Base-by-base conservation (phyloP, 2,329 filamentous ascomycete genomes). In the Cryphonectria radicalis region DNA sequence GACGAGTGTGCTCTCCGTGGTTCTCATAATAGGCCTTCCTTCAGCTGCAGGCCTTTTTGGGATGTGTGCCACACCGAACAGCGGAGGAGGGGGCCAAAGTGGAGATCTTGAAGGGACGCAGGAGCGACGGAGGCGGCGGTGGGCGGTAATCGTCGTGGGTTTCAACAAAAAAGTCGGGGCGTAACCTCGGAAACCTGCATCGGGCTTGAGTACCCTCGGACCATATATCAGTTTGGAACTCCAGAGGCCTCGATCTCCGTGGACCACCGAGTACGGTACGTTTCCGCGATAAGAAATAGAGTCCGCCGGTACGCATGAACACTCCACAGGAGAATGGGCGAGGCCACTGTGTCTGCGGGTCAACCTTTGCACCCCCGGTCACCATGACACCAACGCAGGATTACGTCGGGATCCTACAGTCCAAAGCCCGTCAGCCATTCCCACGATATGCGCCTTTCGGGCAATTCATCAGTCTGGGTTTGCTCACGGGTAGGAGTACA, bases 301-400 rank as follows among this genome's bases (percentile, higher is more conserved):
- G 28, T 35, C 28, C 28, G 55, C 55, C 28, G 14, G 55, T 13
- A 35, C 28, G 55, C 55, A 59, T 59, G 14, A 35, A 35, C 25
- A 19, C 28, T 32, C 55, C 28, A 32, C 14, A 32, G 5, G 55
- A 59, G 55, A 22, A 32, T 28, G 55, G 55, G 28, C 53, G 28
- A 50, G 46, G 28, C 55, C 55, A 59, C 55, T 59, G 25, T 59
- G 6, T 59, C 53, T 57, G 25, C 53, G 53, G 53, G 25, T 57
- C 53, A 3, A 57, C n/a, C 4, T 57, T 11, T 6, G 13, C 53
- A 25, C 25, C 53, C 53, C n/a, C 53, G 11, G 55, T 32, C 28
- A 35, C 14, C 55, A 59, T 59, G 28, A 35, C 28, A 32, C 55
- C 28, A 28, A 32, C 14, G 4, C 55, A 32, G 11, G 28, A 59